phyloP scores from a whole-genome alignment of 768 basidiomycete species.

The Lactarius akahatsu region DNA sequence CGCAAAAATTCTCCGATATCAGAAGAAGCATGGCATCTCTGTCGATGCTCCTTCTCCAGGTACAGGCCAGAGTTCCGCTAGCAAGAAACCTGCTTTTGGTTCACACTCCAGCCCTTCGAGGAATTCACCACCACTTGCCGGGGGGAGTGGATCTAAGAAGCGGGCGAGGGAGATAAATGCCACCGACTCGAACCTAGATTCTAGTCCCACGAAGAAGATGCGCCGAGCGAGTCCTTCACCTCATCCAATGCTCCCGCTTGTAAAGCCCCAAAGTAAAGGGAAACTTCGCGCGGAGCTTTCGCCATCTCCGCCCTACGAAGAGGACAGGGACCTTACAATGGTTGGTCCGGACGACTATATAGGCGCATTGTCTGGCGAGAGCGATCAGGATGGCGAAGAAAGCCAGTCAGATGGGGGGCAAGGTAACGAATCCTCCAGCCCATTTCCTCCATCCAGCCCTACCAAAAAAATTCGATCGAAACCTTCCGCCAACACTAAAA shows the following conservation, averaged over 20 bases:
- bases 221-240: conserved; percentile 6
- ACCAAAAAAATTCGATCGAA: not conserved
- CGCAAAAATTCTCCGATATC: conserved; percentile 41
- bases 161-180: conserved; percentile 14
- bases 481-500: not conserved
- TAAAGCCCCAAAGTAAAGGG: not conserved
- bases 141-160: conserved; percentile 14
- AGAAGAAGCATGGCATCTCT: conserved; percentile 35
- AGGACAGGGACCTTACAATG: not conserved
- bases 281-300: not conserved
- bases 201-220: conserved; percentile 8
- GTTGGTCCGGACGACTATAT: conserved; percentile 22
- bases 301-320: not conserved
- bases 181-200: not conserved
- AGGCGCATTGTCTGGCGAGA: conserved; percentile 16
- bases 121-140: not conserved
- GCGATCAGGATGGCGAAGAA: conserved; percentile 15
- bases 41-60: not conserved
- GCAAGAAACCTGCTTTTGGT: not conserved
- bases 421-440: not conserved
- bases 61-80: not conserved
- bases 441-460: not conserved
- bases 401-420: not conserved
- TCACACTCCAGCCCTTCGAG: not conserved
- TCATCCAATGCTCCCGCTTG: not conserved